phyloP scores from a whole-genome alignment of 192 early-diverging fungal genomes.

The Mortierella hygrophila region DNA sequence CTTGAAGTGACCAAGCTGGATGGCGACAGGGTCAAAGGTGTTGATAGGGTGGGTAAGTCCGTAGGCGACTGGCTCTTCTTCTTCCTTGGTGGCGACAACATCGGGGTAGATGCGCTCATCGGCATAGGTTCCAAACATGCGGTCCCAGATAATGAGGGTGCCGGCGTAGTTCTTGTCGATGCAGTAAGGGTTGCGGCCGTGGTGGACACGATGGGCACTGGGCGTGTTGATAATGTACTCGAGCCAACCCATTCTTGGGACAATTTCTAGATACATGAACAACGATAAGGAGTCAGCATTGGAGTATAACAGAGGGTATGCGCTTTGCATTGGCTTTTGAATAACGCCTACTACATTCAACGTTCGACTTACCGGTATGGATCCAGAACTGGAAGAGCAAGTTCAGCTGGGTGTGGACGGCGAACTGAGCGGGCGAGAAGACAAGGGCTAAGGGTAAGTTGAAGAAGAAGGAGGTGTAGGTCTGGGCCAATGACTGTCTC shows the following conservation, averaged over 20 bases:
- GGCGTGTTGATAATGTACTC: slow-evolving; percentile 76
- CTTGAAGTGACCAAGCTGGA: slow-evolving; percentile 65
- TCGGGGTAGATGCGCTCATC: slow-evolving; percentile 57
- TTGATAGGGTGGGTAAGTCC: slow-evolving; percentile 72
- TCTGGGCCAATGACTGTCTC: slow-evolving; percentile 65
- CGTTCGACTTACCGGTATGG: slow-evolving; percentile 30
- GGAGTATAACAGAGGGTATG: background rate
- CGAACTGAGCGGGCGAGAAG: slow-evolving; percentile 67
- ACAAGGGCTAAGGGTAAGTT: slow-evolving; percentile 65
- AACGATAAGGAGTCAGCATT: background rate
- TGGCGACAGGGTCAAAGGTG: slow-evolving; percentile 68
- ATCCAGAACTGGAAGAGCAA: slow-evolving; percentile 67
- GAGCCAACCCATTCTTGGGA: slow-evolving; percentile 65
- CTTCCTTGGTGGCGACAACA: slow-evolving; percentile 44
- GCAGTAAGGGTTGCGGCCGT: slow-evolving; percentile 73
- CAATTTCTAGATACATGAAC: slow-evolving; percentile 59
- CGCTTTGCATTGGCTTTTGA: background rate
- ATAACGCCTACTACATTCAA: background rate
- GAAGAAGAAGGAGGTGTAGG: slow-evolving; percentile 66
- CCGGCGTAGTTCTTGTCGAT: slow-evolving; percentile 76
- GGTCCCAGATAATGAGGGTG: slow-evolving; percentile 74
- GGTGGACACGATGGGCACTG: slow-evolving; percentile 70
- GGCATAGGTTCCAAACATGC: slow-evolving; percentile 71
- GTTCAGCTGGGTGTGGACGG: slow-evolving; percentile 66
- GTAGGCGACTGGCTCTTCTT: slow-evolving; percentile 65